Base-by-base conservation (phyloP, 345 rosid species). In the Populus pruinosa region DNA sequence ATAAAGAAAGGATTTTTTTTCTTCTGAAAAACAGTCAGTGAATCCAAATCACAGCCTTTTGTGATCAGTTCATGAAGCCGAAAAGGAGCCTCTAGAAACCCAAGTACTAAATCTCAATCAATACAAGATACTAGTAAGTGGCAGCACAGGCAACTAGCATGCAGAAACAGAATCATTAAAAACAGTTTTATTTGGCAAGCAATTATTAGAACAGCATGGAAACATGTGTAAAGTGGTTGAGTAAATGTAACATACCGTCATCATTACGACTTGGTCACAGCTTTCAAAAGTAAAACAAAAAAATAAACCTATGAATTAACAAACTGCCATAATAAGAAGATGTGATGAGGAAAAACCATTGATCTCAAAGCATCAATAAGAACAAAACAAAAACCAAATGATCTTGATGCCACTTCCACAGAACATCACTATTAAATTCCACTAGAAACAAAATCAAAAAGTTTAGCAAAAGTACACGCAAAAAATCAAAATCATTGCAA, bases 151-250 rank as follows among this genome's bases (percentile, higher is more conserved):
- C 68, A 78, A 67, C 50, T 64, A 69, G 35, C 73, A 78, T 75
- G 82, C 73, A 72, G 71, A 73, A 80, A 41, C 87, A 65, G 70
- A 82, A 84, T 84, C 73, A 84, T 78, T 67, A 74, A 79, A 50
- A 50, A 66, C 59, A 84, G 41, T 35, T 29, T 44, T 25, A 29
- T 75, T 72, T 71, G 69, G 65, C 20, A 75, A 76, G 80, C 83
- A 79, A 77, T 78, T 17, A 74, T 72, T 63, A 82, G 35, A 74
- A 76, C 73, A 75, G 41, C 76, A 64, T 67, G 64, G 36, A 50
- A 75, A 63, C 6, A 59, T 81, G 70, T 33, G 70, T 72, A 77
- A 74, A 82, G 76, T 66, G 72, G 27, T 67, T 35, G 8, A 29
- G 31, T 49, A 77, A 43, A 77, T 27, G n/a, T 5, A 73, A 61